Evolutionary conservation across 371 early-diverging fungal genomes (phyloP), one percentile per base, ranked within the genome.

Genomic region (Syncephalastrum sp.): DNA sequence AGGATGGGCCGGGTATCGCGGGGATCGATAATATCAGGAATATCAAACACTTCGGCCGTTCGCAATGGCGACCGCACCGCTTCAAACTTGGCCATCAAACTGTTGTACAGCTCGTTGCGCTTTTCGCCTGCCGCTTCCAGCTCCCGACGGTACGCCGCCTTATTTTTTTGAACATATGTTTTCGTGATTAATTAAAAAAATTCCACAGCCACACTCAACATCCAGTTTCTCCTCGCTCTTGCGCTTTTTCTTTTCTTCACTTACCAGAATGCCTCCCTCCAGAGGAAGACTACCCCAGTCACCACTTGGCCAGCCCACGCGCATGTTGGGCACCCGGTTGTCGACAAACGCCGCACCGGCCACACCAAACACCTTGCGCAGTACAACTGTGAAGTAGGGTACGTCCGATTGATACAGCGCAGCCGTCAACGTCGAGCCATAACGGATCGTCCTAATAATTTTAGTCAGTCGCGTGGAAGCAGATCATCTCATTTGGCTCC

Each of bases 301-400:
- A n/a, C 67, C 73, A 48, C 67, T 63, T 4, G 78, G 78, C 75
- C 75, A 77, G 4, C 69, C 70, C 15, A 74, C 63, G 8, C 75
- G 68, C 71, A 70, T 66, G 46, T 77, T 77, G 4, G 75, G 73
- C 4, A 68, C 49, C 27, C 75, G 68, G 42, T 74, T 72, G 47
- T 72, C 75, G 15, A 77, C 75, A 61, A 77, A 74, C 27, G 78
- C 75, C n/a, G 69, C 78, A 42, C 78, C 78, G 2, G 75, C 78
- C 19, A 77, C 78, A 57, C 78, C 78, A 69, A 77, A 77, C 5
- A 74, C 72, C 54, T 72, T 74, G 27, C 78, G 74, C 21, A 77
- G 53, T 2, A 77, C 59, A 44, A 77, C 70, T 23, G 64, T 72
- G 55, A 74, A 77, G 43, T 74, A 70, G 21, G 74, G 78, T 8